Percentiles rank a stretch among this genome's conserved stretches.
Evolutionary conservation across 2,329 filamentous ascomycete genomes (phyloP).

Genomic region (Ceratocystis cacaofunesta): DNA sequence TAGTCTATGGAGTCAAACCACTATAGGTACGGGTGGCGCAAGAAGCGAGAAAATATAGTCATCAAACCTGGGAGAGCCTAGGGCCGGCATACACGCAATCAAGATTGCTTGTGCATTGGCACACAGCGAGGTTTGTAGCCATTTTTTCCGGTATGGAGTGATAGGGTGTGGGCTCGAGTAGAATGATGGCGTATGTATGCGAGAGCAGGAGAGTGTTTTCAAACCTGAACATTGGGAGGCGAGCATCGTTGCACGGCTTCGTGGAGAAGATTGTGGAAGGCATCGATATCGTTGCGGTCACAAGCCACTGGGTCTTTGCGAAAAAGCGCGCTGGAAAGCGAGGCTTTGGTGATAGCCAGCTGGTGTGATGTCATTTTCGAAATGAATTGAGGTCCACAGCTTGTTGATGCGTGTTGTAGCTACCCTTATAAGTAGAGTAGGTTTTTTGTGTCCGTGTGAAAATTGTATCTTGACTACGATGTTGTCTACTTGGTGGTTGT

Average conservation of each 20-base stretch:
- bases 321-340: slow-evolving; percentile 59
- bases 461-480: not conserved
- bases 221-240: slow-evolving; percentile 77
- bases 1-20: slow-evolving; percentile 22
- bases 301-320: slow-evolving; percentile 59
- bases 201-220: slow-evolving; percentile 28
- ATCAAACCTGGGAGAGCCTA: slow-evolving; percentile 18
- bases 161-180: not conserved
- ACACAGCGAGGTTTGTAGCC: not conserved
- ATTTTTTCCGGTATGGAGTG: not conserved
- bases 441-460: not conserved
- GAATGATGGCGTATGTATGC: slow-evolving; percentile 14
- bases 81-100: slow-evolving; percentile 2
- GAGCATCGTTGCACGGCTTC: slow-evolving; percentile 56
- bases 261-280: slow-evolving; percentile 52
- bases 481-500: not conserved
- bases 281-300: slow-evolving; percentile 51
- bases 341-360: slow-evolving; percentile 63
- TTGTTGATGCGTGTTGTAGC: not conserved
- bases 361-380: slow-evolving; percentile 39
- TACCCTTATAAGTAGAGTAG: not conserved
- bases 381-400: not conserved
- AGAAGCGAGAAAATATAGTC: slow-evolving; percentile 17
- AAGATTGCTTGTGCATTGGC: slow-evolving; percentile 4
- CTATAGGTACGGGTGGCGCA: not conserved